These are phyloP conservation scores for Tricholoma bakamatsutake DNA, from an alignment of 768 basidiomycete species.

Conservation along the genomic window DNA sequence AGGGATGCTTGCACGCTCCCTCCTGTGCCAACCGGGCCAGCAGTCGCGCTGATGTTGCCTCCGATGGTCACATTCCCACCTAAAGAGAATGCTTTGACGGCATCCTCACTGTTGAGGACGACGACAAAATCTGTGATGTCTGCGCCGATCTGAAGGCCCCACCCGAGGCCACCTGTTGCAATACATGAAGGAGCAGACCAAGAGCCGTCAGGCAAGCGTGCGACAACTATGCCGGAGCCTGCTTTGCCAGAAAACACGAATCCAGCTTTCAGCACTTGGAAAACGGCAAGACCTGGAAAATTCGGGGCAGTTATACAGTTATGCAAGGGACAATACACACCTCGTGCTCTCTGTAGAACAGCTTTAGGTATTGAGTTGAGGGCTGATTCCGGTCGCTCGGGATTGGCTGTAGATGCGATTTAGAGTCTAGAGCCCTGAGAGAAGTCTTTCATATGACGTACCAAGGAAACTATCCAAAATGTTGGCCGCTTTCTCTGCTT, in stretches of 20 bases:
- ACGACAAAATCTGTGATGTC: constrained; percentile 95
- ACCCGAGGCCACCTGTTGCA: constrained; percentile 90
- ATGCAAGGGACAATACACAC: constrained; percentile 31
- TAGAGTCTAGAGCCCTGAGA: constrained; percentile 3
- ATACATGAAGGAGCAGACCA: constrained; percentile 98
- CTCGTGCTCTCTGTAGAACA: constrained; percentile 84
- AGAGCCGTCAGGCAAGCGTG: constrained; percentile 88
- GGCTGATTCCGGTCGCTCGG: constrained; percentile 80
- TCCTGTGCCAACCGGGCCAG: constrained; percentile 93
- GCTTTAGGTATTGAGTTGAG: constrained; percentile 93
- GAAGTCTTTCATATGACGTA: constrained; percentile 26
- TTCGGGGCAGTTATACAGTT: neutral
- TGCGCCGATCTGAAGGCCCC: constrained; percentile 94
- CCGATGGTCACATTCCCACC: constrained; percentile 97
- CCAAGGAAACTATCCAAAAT: constrained; percentile 91
- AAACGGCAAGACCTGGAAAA: constrained; percentile 80
- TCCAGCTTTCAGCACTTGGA: constrained; percentile 90
- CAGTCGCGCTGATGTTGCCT: constrained; percentile 77
- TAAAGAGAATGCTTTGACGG: constrained; percentile 89
- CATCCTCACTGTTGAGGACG: constrained; percentile 94
- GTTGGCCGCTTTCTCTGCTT: constrained; percentile 91
- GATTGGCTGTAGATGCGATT: constrained; percentile 61
- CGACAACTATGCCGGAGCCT: constrained; percentile 89
- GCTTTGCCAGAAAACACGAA: constrained; percentile 95
- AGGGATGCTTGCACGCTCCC: constrained; percentile 83